Conservation (phyloP, 2,329 filamentous ascomycete genomes). For the Alternaria brassicicola region DNA sequence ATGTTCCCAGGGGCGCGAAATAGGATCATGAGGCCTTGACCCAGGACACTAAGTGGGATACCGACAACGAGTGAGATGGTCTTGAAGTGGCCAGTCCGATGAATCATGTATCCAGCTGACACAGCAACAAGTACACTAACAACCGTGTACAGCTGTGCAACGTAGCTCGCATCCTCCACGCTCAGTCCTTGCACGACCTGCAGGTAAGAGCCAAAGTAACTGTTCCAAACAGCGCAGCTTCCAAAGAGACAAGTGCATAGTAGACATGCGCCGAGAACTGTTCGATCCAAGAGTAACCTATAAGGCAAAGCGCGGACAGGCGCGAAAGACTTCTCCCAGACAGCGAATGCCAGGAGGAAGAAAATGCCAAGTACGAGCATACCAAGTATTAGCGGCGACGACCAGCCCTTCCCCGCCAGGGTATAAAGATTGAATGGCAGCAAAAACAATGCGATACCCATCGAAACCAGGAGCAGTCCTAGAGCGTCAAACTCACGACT, state of each 20-base stretch:
- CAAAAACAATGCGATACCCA: conserved; percentile 67
- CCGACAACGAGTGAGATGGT: conserved; percentile 20
- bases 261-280: conserved; percentile 58
- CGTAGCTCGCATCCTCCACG: conserved; percentile 40
- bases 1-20: conserved; percentile 33
- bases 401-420: conserved; percentile 28
- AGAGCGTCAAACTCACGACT: conserved; percentile 66
- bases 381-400: conserved; percentile 41
- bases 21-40: conserved; percentile 34
- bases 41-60: conserved; percentile 29
- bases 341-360: conserved; percentile 40
- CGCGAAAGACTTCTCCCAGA: conserved; percentile 48
- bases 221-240: conserved; percentile 42
- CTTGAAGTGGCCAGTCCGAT: conserved; percentile 27
- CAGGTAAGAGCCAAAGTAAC: conserved; percentile 48
- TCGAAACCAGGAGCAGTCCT: conserved; percentile 64
- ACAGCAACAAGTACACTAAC: conserved; percentile 18
- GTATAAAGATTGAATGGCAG: conserved; percentile 66
- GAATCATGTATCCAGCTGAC: conserved; percentile 19
- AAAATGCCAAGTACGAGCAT: conserved; percentile 45
- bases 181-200: conserved; percentile 43
- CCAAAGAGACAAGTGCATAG: conserved; percentile 47
- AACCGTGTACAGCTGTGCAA: conserved; percentile 44
- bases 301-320: conserved; percentile 50
- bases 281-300: conserved; percentile 39